These are phyloP conservation scores for Alloascoidea hylecoeti DNA, from an alignment of 805 yeast species.

Conservation along the genomic window DNA sequence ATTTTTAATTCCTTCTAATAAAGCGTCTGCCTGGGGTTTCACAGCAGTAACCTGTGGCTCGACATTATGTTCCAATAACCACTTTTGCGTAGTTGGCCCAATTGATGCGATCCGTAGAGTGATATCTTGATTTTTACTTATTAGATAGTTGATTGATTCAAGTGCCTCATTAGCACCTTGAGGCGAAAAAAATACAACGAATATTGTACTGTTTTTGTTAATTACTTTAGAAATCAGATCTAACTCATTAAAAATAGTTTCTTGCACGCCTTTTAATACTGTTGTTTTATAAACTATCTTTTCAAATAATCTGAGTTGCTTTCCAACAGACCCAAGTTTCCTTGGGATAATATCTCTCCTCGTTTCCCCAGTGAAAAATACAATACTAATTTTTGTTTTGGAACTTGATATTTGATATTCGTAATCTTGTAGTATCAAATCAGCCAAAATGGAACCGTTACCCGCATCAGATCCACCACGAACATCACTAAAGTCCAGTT, in stretches of 20 bases:
- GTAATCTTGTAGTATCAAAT: slow-evolving; percentile 33
- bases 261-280: slow-evolving; percentile 29
- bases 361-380: slow-evolving; percentile 78
- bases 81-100: slow-evolving; percentile 68
- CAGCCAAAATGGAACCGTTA: slow-evolving; percentile 60
- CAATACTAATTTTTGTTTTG: slow-evolving; percentile 10
- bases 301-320: slow-evolving; percentile 39
- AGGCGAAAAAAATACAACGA: slow-evolving; percentile 87
- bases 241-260: not conserved
- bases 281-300: slow-evolving; percentile 58
- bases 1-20: slow-evolving; percentile 23
- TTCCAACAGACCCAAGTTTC: slow-evolving; percentile 26
- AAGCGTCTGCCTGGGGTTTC: slow-evolving; percentile 47
- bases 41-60: slow-evolving; percentile 40
- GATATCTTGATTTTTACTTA: slow-evolving; percentile 2
- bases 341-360: slow-evolving; percentile 73
- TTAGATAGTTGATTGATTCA: not conserved
- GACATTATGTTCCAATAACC: slow-evolving; percentile 32
- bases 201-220: slow-evolving; percentile 18
- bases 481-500: slow-evolving; percentile 53
- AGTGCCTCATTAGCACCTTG: slow-evolving; percentile 54
- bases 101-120: slow-evolving; percentile 45
- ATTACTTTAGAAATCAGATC: slow-evolving; percentile 12
- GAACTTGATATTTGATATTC: not conserved
- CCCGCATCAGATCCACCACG: slow-evolving; percentile 72